A percentile compares a stretch with the other conserved stretches of the same genome.
Evolutionary conservation across 1,284 basidiomycete species (phyloP).

Genomic region (Athelia sp.): DNA sequence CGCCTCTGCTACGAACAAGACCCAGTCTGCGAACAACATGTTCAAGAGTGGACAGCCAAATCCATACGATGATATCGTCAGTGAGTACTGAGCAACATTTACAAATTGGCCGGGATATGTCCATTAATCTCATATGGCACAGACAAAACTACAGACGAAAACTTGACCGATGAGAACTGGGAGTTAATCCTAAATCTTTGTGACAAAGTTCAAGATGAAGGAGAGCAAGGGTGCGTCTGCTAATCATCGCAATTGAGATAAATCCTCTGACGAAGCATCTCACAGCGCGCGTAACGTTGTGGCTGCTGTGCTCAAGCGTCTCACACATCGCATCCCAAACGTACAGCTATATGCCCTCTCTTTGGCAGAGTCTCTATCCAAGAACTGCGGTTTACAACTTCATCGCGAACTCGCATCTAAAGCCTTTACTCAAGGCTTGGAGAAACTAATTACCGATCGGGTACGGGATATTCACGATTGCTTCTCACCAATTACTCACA

Average conservation of each 20-base stretch:
- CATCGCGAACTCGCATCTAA: slow-evolving; percentile 87
- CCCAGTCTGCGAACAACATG: slow-evolving; percentile 34
- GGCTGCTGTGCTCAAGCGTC: slow-evolving; percentile 82
- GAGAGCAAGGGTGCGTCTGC: slow-evolving; percentile 66
- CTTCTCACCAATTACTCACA: slow-evolving; percentile 1
- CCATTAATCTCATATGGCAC: slow-evolving; percentile 9
- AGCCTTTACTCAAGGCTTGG: slow-evolving; percentile 86
- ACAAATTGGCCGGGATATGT: slow-evolving; percentile 2
- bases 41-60: slow-evolving; percentile 65
- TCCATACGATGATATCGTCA: slow-evolving; percentile 91
- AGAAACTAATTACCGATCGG: slow-evolving; percentile 84
- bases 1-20: not conserved
- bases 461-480: slow-evolving; percentile 41
- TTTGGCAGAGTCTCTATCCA: slow-evolving; percentile 81
- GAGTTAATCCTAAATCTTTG: slow-evolving; percentile 93
- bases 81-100: slow-evolving; percentile 43
- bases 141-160: slow-evolving; percentile 95
- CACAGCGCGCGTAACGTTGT: slow-evolving; percentile 83
- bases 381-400: slow-evolving; percentile 83
- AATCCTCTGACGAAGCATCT: slow-evolving; percentile 4
- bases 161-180: slow-evolving; percentile 93
- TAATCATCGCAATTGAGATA: slow-evolving; percentile 1
- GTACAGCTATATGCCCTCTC: slow-evolving; percentile 95
- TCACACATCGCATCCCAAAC: slow-evolving; percentile 92
- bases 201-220: slow-evolving; percentile 92